Evolutionary conservation across 164 flowering plant species (phyloP).

Genomic region (Kalanchoe fedtschenkoi): DNA sequence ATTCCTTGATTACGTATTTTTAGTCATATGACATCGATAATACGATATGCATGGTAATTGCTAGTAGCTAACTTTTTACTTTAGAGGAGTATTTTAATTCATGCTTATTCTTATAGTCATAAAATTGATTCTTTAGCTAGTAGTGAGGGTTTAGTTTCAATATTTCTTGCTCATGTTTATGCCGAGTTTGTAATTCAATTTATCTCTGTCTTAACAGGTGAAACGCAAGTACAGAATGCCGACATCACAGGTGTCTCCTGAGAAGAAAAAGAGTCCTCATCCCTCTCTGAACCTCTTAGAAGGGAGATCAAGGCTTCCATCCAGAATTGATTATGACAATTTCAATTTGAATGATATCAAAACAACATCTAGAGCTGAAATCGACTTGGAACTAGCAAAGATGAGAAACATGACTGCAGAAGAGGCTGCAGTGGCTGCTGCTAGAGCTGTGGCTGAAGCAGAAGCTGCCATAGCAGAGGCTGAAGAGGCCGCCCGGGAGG

Average conservation of each 20-base stretch:
- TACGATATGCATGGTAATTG: not conserved
- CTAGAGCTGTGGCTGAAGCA: slow-evolving; percentile 40
- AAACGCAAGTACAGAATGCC: slow-evolving; percentile 74
- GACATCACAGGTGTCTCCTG: slow-evolving; percentile 25
- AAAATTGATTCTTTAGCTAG: too few species aligned
- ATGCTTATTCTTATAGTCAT: not conserved
- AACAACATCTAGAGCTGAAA: slow-evolving; percentile 20
- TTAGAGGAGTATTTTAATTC: not conserved
- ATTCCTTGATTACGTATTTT: not conserved
- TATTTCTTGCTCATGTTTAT: too few species aligned
- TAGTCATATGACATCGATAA: not conserved
- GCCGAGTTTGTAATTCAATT: not conserved
- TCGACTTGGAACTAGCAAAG: slow-evolving; percentile 31
- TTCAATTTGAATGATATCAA: slow-evolving; percentile 19
- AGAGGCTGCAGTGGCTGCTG: slow-evolving; percentile 43
- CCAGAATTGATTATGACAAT: not conserved
- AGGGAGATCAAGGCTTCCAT: slow-evolving; percentile 14
- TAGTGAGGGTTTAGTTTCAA: not conserved
- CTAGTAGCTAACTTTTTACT: not conserved
- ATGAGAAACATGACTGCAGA: slow-evolving; percentile 35
- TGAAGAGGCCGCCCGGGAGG: slow-evolving; percentile 43
- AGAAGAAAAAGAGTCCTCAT: slow-evolving; percentile 22
- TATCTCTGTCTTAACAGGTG: slow-evolving; percentile 26
- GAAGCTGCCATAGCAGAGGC: slow-evolving; percentile 44
- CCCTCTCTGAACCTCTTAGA: slow-evolving; percentile 12